Conservation (phyloP, 2,329 filamentous ascomycete genomes). For the Coleophoma cylindrospora region DNA sequence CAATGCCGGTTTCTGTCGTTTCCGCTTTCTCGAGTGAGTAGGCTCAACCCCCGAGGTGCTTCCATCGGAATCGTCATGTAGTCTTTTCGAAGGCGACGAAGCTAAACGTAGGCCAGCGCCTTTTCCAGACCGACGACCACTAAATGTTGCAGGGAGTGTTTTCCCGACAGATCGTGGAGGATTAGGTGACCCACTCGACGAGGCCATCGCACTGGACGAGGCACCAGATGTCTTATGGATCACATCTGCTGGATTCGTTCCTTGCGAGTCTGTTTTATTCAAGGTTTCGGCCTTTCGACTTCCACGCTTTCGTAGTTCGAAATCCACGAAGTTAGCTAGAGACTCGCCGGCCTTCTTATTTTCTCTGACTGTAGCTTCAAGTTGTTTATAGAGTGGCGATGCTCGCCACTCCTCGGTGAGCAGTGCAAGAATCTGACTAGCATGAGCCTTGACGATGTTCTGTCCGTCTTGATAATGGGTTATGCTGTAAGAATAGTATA, state of each 20-base stretch:
- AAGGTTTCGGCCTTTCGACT: background rate
- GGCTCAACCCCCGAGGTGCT: background rate
- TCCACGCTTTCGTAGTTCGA: background rate
- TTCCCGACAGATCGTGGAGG: background rate
- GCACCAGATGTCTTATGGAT: too few species aligned
- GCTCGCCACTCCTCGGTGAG: slow-evolving; percentile 3
- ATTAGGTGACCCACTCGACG: background rate
- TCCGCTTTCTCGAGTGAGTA: background rate
- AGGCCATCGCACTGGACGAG: background rate
- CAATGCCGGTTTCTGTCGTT: background rate
- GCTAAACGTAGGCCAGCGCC: background rate
- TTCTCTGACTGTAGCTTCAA: background rate
- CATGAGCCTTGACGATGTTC: slow-evolving; percentile 2
- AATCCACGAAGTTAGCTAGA: background rate
- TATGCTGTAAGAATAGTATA: slow-evolving; percentile 5
- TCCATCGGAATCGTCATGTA: background rate
- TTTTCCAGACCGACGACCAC: background rate
- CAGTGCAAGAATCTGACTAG: slow-evolving; percentile 2
- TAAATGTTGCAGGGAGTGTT: background rate
- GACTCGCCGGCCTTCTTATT: background rate
- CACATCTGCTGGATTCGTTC: background rate
- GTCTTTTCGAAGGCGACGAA: background rate
- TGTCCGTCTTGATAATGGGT: slow-evolving; percentile 2
- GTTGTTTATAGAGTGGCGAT: slow-evolving; percentile 2
- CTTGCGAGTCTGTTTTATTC: background rate